phyloP scores from a whole-genome alignment of 179 eudicot genomes.

The Carnegiea gigantea region DNA sequence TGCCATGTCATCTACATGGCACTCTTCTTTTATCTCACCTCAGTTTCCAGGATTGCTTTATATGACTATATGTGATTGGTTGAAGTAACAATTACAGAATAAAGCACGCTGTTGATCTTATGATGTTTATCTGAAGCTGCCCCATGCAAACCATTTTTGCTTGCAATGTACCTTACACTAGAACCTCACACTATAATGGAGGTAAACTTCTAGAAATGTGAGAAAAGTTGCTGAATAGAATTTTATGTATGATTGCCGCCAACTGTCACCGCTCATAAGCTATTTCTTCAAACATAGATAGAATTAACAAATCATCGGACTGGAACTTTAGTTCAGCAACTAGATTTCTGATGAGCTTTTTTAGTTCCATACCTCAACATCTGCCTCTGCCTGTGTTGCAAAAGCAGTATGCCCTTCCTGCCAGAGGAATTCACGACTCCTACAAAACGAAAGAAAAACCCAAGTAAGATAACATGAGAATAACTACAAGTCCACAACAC shows the following conservation, averaged over 20 bases:
- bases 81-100: not conserved
- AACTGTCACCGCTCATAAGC: not conserved
- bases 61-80: not conserved
- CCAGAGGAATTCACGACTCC: constrained; percentile 99
- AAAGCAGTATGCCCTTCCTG: constrained; percentile 99
- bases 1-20: not conserved
- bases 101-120: not conserved
- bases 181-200: not conserved
- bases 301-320: not conserved
- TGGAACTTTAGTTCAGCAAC: not conserved
- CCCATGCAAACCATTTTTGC: not conserved
- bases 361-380: constrained; percentile 62
- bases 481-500: not conserved
- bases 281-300: not conserved
- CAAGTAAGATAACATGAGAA: not conserved
- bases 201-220: not conserved
- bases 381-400: constrained; percentile 94
- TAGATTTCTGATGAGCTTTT: not conserved
- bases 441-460: constrained; percentile 29
- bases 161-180: not conserved
- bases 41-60: not conserved
- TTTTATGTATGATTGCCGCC: not conserved
- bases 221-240: not conserved
- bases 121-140: not conserved
- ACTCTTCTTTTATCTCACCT: not conserved